Evolutionary conservation across 1,284 basidiomycete species (phyloP), one percentile per base, ranked within the genome.

Genomic region (Trichosporon sp.): DNA sequence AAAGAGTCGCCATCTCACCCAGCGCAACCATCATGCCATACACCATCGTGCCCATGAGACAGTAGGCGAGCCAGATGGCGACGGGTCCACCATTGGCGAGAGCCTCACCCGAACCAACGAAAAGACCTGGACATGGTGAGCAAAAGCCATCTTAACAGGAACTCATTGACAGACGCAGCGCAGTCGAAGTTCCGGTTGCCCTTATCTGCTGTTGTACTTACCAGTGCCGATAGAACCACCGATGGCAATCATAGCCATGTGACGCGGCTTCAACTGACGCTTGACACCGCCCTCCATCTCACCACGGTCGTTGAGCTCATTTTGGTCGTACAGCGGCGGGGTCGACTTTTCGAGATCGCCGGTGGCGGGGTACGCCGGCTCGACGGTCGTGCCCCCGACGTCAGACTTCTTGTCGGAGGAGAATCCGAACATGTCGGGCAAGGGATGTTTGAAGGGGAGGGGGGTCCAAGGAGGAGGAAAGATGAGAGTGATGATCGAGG

Each of bases 221-320:
- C 71, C 73, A 19, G 74, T 75, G 37, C 73, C 76, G 59, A 78
- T 76, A 3, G 74, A 72, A 16, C 73, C 82, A 21, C 83, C 83
- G 32, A 84, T 78, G 1, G 84, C 84, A 59, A 85, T 83, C 81
- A 83, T 80, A 4, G 74, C 73, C 69, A 80, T 71, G 58, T 80
- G 79, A n/a, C 79, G 65, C 60, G 75, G 74, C 69, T 79, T 77
- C 61, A 79, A 73, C n/a, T 69, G 69, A 33, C 77, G 73, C 63
- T 76, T 72, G 56, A 78, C 73, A 14, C 62, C 65, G 11, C 71
- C 73, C 23, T 73, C 70, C 10, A 68, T 33, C 61, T 68, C 66
- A 5, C 66, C 66, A 44, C 56, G 33, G n/a, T 61, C 66, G 49
- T 54, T 54, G 14, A 54, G 49, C 49, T 27, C 49, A 29, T 54